phyloP scores from a whole-genome alignment of 345 rosid species.

The Linum trigynum region DNA sequence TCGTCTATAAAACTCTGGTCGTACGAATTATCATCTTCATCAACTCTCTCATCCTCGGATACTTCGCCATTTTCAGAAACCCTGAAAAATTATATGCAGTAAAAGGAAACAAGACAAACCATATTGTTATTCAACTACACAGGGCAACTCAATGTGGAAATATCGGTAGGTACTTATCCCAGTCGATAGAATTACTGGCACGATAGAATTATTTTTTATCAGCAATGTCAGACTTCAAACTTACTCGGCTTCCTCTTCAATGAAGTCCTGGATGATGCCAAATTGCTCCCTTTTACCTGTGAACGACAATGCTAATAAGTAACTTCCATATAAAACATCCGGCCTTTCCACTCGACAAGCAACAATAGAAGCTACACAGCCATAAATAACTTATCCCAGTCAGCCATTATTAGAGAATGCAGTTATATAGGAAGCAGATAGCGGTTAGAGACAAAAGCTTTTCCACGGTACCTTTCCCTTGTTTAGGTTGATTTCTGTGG shows the following conservation, averaged over 20 bases:
- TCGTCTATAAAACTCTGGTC: constrained; percentile 91
- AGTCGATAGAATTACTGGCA: no score
- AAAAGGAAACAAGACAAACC: constrained; percentile 5
- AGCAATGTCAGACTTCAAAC: constrained; percentile 16
- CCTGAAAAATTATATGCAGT: constrained; percentile 25
- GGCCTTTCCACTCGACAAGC: constrained; percentile 6
- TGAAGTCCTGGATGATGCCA: constrained; percentile 34
- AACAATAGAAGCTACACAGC: background rate
- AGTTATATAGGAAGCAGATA: background rate
- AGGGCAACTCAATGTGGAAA: no score
- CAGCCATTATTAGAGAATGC: no score
- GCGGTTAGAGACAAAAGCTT: no score
- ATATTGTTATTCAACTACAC: no score
- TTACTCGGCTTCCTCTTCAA: constrained; percentile 91
- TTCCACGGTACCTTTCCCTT: constrained; percentile 31
- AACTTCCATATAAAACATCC: background rate
- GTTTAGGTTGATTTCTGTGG: constrained; percentile 22
- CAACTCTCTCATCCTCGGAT: constrained; percentile 58
- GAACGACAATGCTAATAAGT: constrained; percentile 9
- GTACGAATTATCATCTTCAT: constrained; percentile 33
- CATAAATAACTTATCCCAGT: background rate
- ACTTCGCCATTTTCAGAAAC: constrained; percentile 68
- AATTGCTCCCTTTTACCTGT: constrained; percentile 50
- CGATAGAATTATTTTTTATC: background rate
- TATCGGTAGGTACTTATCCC: no score